Base-by-base conservation (phyloP, 495 filamentous ascomycete genomes). In the Lophium mytilinum region DNA sequence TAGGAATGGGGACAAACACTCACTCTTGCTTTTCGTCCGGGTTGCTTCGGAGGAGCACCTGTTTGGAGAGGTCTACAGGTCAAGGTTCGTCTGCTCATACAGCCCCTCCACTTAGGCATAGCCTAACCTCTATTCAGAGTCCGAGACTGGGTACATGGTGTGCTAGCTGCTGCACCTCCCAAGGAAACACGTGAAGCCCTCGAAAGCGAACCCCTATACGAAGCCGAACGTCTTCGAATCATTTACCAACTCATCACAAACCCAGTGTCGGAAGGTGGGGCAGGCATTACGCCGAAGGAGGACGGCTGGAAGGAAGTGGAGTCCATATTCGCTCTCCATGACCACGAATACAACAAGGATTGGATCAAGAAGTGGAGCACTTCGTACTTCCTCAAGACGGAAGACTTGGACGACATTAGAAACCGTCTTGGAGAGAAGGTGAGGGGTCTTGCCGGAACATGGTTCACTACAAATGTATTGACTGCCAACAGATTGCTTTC, bases 81-180 rank as follows among this genome's bases (percentile, higher is more conserved):
- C 84, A 10, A 76, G 82, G 82, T 83, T 59, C 61, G 73, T 68
- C 12, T 15, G 15, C 14, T 19, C 17, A 46, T 10, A 37, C 40
- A 36, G 12, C 17, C 43, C 18, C 15, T 11, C 4, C 18, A 17
- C 8, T 10, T 49, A 17, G 10, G n/a, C 35, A 30, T 8, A 24
- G 11, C 37, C 54, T 62, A 41, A 49, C 17, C 24, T 24, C 54
- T 37, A 46, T 62, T 64, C 64, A 90, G 93, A 50, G 84, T 96
- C 46, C 89, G 90, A 65, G 94, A 98, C 74, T 98, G 93, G 93
- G 85, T 97, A 24, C 86, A 91, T 72, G 90, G 93, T 35, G 86
- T 96, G 37, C 85, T 90, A 41, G 77, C 84, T 58, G 77, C 79
- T 14, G 86, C 91, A 33, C 94, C 92, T 1, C 84, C 87, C 54